Evolutionary conservation across 306 rosid genomes (phyloP).

Genomic region (Trifolium pratense): DNA sequence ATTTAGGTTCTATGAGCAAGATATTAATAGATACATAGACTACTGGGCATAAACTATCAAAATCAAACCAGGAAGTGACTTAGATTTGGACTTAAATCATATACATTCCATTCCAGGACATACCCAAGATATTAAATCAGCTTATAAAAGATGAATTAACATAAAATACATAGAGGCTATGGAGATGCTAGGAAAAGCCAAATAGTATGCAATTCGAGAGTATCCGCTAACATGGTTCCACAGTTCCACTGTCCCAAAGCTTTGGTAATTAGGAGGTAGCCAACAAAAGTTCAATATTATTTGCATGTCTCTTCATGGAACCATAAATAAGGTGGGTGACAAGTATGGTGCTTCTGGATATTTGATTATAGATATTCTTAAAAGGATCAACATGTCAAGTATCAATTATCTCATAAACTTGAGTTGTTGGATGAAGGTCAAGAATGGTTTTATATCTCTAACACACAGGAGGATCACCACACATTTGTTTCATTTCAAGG

Average conservation of each 20-base stretch:
- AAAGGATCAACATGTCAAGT: not conserved
- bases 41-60: not conserved
- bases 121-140: not conserved
- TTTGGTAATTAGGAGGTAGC: not conserved
- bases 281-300: conserved; percentile 9
- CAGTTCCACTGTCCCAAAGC: conserved; percentile 8
- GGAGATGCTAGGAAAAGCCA: conserved; percentile 12
- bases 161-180: not conserved
- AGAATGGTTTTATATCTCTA: conserved; percentile 16
- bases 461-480: conserved; percentile 19
- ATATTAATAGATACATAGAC: not conserved
- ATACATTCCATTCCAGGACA: not conserved
- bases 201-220: conserved; percentile 1
- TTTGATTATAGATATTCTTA: conserved; percentile 4
- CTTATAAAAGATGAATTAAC: not conserved
- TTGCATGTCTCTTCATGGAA: conserved; percentile 5
- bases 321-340: not conserved
- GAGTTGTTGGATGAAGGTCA: conserved; percentile 7
- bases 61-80: not conserved
- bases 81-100: not conserved
- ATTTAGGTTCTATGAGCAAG: conserved; percentile 5
- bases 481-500: conserved; percentile 30
- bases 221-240: conserved; percentile 15
- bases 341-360: not conserved
- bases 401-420: conserved; percentile 29